Percentiles rank a stretch among this genome's conserved stretches.
These are phyloP conservation scores for Pyropia yezoensis DNA, from an alignment of 23 red algal genomes.

Conservation along the genomic window DNA sequence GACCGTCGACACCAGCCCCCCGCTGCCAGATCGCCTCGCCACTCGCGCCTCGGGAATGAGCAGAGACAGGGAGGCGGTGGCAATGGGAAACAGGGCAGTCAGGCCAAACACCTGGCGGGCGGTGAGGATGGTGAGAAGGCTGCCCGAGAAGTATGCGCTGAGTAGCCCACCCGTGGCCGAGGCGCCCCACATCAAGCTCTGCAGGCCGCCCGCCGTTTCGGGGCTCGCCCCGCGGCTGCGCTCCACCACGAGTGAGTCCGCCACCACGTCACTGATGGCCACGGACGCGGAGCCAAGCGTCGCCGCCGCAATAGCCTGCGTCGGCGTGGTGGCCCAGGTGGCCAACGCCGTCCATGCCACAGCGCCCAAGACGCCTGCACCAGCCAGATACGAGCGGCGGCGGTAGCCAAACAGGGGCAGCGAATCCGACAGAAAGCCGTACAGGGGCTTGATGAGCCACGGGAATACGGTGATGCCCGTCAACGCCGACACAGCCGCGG, in stretches of 20 bases:
- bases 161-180: conserved; percentile 79
- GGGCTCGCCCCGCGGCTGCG: conserved; percentile 31
- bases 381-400: conserved; percentile 59
- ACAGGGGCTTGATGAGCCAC: conserved; percentile 89
- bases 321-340: conserved; percentile 38
- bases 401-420: conserved; percentile 85
- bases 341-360: conserved; percentile 46
- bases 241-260: conserved; percentile 87
- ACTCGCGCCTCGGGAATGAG: conserved; percentile 39
- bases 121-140: conserved; percentile 60
- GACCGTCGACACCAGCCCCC: not conserved
- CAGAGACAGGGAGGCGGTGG: conserved; percentile 16
- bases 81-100: conserved; percentile 63
- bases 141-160: conserved; percentile 80
- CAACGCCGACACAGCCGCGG: conserved; percentile 53
- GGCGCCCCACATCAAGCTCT: conserved; percentile 80
- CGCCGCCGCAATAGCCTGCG: conserved; percentile 12
- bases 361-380: conserved; percentile 48
- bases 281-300: conserved; percentile 52
- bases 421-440: conserved; percentile 77
- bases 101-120: conserved; percentile 53
- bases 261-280: conserved; percentile 84
- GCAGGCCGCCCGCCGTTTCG: conserved; percentile 58
- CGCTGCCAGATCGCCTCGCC: not conserved
- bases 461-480: conserved; percentile 71